Percentiles rank a stretch among this genome's conserved stretches.
Conservation (phyloP, 2,329 filamentous ascomycete species). For the Ophiostoma montium region DNA sequence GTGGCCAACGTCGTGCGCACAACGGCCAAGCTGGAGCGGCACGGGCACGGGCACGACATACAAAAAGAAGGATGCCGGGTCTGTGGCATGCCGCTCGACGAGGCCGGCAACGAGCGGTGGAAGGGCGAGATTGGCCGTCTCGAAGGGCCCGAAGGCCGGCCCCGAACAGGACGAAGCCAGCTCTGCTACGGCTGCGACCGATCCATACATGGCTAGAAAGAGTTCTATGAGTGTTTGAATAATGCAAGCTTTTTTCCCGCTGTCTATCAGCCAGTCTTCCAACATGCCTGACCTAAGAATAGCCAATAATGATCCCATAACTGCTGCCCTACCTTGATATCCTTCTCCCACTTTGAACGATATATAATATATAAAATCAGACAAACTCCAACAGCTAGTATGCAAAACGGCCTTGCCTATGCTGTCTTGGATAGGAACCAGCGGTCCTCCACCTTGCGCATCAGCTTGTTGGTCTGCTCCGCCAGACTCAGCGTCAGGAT, state of each 20-base stretch:
- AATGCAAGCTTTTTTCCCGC: no score
- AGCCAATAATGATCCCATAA: no score
- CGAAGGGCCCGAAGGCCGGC: conserved; percentile 15
- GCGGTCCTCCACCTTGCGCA: conserved; percentile 59
- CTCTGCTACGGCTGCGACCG: conserved; percentile 65
- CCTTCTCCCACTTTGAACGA: no score
- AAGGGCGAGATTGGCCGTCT: conserved; percentile 44
- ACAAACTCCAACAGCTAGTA: no score
- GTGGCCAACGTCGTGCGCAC: conserved; percentile 93
- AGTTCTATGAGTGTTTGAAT: neutral
- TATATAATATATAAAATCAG: no score
- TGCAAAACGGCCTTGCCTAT: no score
- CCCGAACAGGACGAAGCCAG: conserved; percentile 17
- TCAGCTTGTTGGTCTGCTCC: conserved; percentile 91
- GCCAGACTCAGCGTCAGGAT: conserved; percentile 85
- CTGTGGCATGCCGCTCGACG: conserved; percentile 54
- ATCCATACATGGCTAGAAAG: conserved; percentile 36
- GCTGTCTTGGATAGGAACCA: conserved; percentile 22
- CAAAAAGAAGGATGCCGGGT: conserved; percentile 55
- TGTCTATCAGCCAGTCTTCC: no score
- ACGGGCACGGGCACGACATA: no score
- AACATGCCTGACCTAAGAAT: no score
- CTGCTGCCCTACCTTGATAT: no score
- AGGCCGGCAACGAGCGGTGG: conserved; percentile 48
- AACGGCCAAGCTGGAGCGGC: conserved; percentile 58